A percentile compares a stretch with the other conserved stretches of the same genome.
Conservation (phyloP, 345 rosid genomes). For the Corymbia maculata region DNA sequence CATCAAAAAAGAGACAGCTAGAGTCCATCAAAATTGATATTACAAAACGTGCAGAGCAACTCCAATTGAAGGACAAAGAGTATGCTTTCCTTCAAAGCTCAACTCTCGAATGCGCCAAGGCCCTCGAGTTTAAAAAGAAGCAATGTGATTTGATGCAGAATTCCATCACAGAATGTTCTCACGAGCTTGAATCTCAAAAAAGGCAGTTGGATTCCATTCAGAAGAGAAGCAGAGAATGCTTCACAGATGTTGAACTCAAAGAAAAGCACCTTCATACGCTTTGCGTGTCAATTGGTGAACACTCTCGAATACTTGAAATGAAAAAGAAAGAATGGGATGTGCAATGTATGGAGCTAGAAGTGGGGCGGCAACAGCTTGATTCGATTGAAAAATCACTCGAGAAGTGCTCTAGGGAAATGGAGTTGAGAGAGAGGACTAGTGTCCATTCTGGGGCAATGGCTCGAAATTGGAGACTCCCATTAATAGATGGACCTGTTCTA, state of each 20-base stretch:
- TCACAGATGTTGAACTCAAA: slow-evolving; percentile 2
- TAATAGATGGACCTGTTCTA: not conserved
- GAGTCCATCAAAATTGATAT: not conserved
- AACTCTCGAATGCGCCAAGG: not conserved
- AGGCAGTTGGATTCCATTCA: slow-evolving; percentile 2
- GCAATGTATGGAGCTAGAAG: not conserved
- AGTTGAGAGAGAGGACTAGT: not conserved
- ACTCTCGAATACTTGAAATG: slow-evolving; percentile 1
- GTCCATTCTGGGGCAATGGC: not conserved
- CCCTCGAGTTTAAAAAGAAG: slow-evolving; percentile 5
- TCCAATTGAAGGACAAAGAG: not conserved
- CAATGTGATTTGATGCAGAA: slow-evolving; percentile 7
- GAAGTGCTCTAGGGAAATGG: not conserved
- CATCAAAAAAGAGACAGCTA: not conserved
- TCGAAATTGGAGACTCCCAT: not conserved
- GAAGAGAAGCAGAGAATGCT: not conserved
- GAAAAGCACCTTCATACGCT: slow-evolving; percentile 6
- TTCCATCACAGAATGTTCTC: not conserved
- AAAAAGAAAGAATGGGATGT: slow-evolving; percentile 1
- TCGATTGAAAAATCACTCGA: not conserved
- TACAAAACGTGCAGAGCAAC: not conserved
- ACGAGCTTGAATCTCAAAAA: slow-evolving; percentile 2
- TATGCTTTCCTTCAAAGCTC: not conserved
- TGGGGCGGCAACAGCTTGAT: not conserved
- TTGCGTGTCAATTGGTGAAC: not conserved